These are phyloP conservation scores for Eucalyptus decipiens DNA, from an alignment of 345 rosid species.

Conservation along the genomic window DNA sequence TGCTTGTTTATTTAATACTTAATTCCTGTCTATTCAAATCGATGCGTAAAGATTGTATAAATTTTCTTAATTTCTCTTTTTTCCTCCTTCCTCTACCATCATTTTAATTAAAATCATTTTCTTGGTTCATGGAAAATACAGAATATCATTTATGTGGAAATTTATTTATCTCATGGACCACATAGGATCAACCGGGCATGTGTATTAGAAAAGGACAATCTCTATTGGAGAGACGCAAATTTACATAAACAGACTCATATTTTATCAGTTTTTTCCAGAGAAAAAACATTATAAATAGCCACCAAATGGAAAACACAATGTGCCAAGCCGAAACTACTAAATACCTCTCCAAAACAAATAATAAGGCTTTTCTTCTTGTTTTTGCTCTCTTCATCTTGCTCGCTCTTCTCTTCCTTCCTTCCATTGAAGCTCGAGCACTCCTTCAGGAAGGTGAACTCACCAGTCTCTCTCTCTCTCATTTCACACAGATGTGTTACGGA, in stretches of 20 bases:
- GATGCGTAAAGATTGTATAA: not conserved
- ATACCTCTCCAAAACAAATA: not conserved
- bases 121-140: not conserved
- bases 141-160: not conserved
- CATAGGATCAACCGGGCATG: not conserved
- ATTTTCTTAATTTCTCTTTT: not conserved
- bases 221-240: not conserved
- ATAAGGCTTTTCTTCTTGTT: not conserved
- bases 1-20: not conserved
- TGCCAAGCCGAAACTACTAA: not conserved
- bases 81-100: not conserved
- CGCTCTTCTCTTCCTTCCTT: not conserved
- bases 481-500: not conserved
- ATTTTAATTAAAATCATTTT: not conserved
- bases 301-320: not conserved
- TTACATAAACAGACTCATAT: too few relatives aligned
- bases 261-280: rapidly evolving
- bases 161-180: not conserved
- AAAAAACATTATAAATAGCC: not conserved
- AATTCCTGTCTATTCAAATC: not conserved
- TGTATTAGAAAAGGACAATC: not conserved
- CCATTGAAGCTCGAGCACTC: not conserved
- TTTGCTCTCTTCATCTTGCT: not conserved
- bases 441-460: not conserved
- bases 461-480: not conserved